Base-by-base conservation (phyloP, 2,329 filamentous ascomycete genomes). In the Ophiostoma sp. region DNA sequence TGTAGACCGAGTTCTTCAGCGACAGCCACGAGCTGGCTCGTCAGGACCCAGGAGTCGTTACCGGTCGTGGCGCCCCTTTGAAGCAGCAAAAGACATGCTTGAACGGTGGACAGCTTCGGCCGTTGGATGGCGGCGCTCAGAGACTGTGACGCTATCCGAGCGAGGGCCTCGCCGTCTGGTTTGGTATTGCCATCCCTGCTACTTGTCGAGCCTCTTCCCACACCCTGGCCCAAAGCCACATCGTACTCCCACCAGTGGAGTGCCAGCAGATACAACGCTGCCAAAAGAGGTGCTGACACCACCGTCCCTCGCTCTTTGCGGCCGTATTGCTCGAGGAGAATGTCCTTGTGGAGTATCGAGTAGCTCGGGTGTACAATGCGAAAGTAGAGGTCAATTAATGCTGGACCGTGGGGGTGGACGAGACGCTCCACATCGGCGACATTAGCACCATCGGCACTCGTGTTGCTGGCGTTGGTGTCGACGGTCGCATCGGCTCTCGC, bases 1-100 rank as follows among this genome's bases (percentile, higher is more conserved):
- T 98, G 94, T 52, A 98, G 84, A 64, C 95, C 95, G 2, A 98
- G 87, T 81, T 97, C 94, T 80, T 97, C 94, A 0, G 89, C 92
- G 57, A 96, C 90, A 28, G 94, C 94, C 9, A 97, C 93, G 25
- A 97, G 84, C 80, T 97, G 94, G 3, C 93, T 93, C 0, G 94
- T 97, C 73, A 95, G 85, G 0, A 93, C 92, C 89, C 94, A 95
- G 70, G 94, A 92, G 78, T 93, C 92, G 12, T 91, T 90, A 77
- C 93, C 91, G 7, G 63, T 45, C 15, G 63, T 66, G 36, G 63
- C 36, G 1, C 92, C 22, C 36, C 91, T 86, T 79, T 95, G 93
- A 15, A 93, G 89, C 15, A 95, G 83, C 15, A 95, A 82, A 36
- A 95, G 83, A 0, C 92, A 92, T 19, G 92, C 93, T 80, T 95